These are phyloP conservation scores for Russula brevipes DNA, from an alignment of 768 basidiomycete genomes.

Conservation along the genomic window DNA sequence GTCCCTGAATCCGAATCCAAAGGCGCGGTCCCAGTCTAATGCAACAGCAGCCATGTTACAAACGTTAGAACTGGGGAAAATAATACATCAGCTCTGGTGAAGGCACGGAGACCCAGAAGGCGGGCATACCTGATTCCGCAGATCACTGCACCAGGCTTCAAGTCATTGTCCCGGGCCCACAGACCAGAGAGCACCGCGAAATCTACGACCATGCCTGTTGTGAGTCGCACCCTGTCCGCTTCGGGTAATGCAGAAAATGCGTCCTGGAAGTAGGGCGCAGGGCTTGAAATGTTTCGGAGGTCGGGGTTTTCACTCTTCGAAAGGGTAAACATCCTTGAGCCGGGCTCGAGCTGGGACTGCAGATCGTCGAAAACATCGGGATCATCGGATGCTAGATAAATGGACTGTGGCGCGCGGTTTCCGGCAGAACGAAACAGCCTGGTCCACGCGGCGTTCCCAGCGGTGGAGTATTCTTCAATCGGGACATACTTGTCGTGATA, in stretches of 20 bases:
- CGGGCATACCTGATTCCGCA: constrained; percentile 52
- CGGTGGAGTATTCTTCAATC: constrained; percentile 43
- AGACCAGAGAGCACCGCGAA: constrained; percentile 60
- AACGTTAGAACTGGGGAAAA: constrained; percentile 47
- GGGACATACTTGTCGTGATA: constrained; percentile 47
- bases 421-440: constrained; percentile 30
- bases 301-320: constrained; percentile 38
- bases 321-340: constrained; percentile 43
- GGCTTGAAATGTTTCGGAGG: constrained; percentile 46
- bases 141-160: constrained; percentile 47
- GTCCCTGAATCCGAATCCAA: constrained; percentile 42
- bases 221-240: constrained; percentile 43
- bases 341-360: constrained; percentile 34
- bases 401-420: constrained; percentile 33
- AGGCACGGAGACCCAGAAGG: background rate
- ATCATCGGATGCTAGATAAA: constrained; percentile 62
- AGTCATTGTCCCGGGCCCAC: constrained; percentile 46
- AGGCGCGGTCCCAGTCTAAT: constrained; percentile 59
- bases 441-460: constrained; percentile 40
- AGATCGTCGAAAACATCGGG: constrained; percentile 43
- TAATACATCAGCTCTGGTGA: background rate
- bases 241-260: constrained; percentile 42
- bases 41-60: constrained; percentile 57
- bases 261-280: constrained; percentile 49
- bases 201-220: constrained; percentile 63